Percentiles rank a stretch among this genome's conserved stretches.
Evolutionary conservation across 176 grass and related monocot genomes (phyloP).

Genomic region (Tillandsia leiboldiana): DNA sequence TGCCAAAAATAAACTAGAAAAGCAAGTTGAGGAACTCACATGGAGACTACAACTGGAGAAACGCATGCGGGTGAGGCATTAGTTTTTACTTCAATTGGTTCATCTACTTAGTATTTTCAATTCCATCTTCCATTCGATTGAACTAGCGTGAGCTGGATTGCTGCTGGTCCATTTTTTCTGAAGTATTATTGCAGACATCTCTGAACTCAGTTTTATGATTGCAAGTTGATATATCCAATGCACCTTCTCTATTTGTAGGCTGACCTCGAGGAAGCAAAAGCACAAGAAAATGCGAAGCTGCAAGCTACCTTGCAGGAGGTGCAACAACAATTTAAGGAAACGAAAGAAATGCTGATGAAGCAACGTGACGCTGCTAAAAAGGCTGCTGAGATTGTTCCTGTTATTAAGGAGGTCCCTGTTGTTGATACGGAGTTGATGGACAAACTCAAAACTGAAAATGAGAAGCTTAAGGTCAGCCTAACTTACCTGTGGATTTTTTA

Average conservation of each 20-base stretch:
- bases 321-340: conserved; percentile 53
- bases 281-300: conserved; percentile 53
- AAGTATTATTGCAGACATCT: background rate
- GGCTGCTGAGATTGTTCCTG: conserved; percentile 52
- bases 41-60: conserved; percentile 41
- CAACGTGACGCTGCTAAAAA: conserved; percentile 60
- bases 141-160: too few relatives aligned
- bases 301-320: conserved; percentile 47
- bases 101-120: background rate
- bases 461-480: conserved; percentile 40
- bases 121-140: too few relatives aligned
- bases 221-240: conserved; percentile 14
- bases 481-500: background rate
- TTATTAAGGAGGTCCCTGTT: conserved; percentile 15
- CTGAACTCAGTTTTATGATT: background rate
- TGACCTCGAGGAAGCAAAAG: conserved; percentile 70
- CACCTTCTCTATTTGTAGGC: conserved; percentile 26
- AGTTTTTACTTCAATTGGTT: conserved; percentile 16
- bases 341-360: conserved; percentile 30
- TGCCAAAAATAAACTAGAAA: conserved; percentile 76
- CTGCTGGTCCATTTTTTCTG: too few relatives aligned
- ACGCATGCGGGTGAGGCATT: conserved; percentile 47
- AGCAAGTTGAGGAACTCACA: conserved; percentile 64
- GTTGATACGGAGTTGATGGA: conserved; percentile 60
- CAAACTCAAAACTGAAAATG: conserved; percentile 48